phyloP scores from a whole-genome alignment of 192 early-diverging fungal genomes.

The Geranomyces variabilis region DNA sequence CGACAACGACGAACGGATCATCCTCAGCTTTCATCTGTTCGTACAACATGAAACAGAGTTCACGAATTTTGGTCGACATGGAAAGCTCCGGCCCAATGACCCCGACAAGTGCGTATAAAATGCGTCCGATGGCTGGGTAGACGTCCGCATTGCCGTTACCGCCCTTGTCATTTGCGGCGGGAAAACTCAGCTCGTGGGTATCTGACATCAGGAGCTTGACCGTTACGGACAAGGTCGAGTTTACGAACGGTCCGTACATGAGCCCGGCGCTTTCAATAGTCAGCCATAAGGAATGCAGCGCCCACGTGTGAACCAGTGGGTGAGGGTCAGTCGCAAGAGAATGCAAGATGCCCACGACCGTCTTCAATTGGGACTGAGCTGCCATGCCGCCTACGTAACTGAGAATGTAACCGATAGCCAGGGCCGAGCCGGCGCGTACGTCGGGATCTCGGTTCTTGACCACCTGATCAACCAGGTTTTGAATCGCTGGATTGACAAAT shows the following conservation, averaged over 20 bases:
- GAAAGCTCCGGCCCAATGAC: slow-evolving; percentile 92
- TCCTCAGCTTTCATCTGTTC: slow-evolving; percentile 78
- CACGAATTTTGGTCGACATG: slow-evolving; percentile 68
- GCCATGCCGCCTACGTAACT: slow-evolving; percentile 88
- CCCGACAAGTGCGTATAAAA: slow-evolving; percentile 87
- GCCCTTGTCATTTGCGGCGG: slow-evolving; percentile 42
- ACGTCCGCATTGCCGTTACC: slow-evolving; percentile 67
- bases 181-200: slow-evolving; percentile 68
- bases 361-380: slow-evolving; percentile 78
- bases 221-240: slow-evolving; percentile 81
- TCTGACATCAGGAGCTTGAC: slow-evolving; percentile 89
- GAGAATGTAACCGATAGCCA: slow-evolving; percentile 89
- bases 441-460: slow-evolving; percentile 93
- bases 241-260: slow-evolving; percentile 91
- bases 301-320: slow-evolving; percentile 93
- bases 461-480: slow-evolving; percentile 80
- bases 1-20: slow-evolving; percentile 74
- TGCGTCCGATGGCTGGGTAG: slow-evolving; percentile 72
- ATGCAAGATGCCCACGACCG: slow-evolving; percentile 85
- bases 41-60: slow-evolving; percentile 77
- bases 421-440: slow-evolving; percentile 86
- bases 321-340: slow-evolving; percentile 91
- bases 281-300: slow-evolving; percentile 79
- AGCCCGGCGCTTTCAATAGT: slow-evolving; percentile 86
- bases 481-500: slow-evolving; percentile 73